phyloP scores from a whole-genome alignment of 257 asterid species.

The Lantana camara region DNA sequence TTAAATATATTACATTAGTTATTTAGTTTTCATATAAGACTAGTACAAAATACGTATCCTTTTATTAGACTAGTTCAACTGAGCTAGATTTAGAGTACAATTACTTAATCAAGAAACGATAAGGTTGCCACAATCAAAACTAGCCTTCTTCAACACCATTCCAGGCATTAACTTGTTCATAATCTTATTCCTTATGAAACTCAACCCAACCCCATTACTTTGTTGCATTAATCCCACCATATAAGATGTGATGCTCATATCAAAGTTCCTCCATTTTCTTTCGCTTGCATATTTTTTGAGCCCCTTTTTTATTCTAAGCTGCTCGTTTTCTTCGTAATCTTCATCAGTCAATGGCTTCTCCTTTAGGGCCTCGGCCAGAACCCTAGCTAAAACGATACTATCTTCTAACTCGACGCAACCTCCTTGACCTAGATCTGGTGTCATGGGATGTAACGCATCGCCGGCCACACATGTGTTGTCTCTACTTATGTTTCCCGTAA shows the following conservation, averaged over 20 bases:
- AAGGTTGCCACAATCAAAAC: constrained; percentile 50
- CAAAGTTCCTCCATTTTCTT: constrained; percentile 49
- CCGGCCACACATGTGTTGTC: constrained; percentile 39
- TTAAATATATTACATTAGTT: too few relatives aligned
- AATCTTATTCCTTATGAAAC: constrained; percentile 34
- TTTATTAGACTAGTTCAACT: too few relatives aligned
- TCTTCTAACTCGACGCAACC: constrained; percentile 45
- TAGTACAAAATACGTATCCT: too few relatives aligned
- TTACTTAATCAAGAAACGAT: constrained; percentile 25
- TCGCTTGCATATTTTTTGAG: constrained; percentile 36
- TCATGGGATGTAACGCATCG: constrained; percentile 52
- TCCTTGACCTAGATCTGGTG: constrained; percentile 48
- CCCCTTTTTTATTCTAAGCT: constrained; percentile 6
- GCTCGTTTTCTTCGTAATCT: constrained; percentile 22
- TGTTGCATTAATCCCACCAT: constrained; percentile 38
- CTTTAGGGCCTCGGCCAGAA: constrained; percentile 29
- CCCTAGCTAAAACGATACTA: constrained; percentile 34
- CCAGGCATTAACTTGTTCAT: constrained; percentile 32
- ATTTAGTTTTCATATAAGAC: too few relatives aligned
- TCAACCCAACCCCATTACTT: constrained; percentile 32
- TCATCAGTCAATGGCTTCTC: not conserved
- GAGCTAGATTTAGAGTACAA: too few relatives aligned
- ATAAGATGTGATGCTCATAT: constrained; percentile 36
- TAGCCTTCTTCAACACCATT: constrained; percentile 32
- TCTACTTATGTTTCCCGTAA: constrained; percentile 39